Conservation (phyloP, 2,329 filamentous ascomycete species). For the Penicillium sp. region DNA sequence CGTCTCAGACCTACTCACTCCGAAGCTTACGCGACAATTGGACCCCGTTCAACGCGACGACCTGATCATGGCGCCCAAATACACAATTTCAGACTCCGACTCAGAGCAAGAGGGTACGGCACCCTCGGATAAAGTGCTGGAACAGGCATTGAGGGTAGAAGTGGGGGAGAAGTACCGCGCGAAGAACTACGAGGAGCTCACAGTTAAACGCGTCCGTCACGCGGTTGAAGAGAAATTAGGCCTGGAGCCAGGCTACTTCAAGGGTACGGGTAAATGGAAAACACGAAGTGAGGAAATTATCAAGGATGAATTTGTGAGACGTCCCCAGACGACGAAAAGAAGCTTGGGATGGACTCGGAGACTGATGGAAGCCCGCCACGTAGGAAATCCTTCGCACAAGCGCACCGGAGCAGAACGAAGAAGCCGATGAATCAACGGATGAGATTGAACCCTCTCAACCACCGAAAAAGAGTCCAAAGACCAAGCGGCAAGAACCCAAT, state of each 20-base stretch:
- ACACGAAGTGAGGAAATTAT: conserved; percentile 49
- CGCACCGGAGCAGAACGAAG: conserved; percentile 5
- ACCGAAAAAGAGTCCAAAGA: conserved; percentile 15
- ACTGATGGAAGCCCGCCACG: conserved; percentile 5
- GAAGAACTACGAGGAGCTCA: conserved; percentile 47
- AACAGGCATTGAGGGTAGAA: conserved; percentile 34
- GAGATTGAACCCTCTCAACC: conserved; percentile 13
- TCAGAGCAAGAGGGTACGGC: conserved; percentile 18
- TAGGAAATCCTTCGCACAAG: not conserved
- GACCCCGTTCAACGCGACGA: not conserved
- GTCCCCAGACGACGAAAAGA: not conserved
- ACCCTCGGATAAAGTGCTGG: conserved; percentile 32
- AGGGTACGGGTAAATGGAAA: conserved; percentile 50
- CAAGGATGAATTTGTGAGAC: conserved; percentile 46
- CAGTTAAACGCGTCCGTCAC: conserved; percentile 51
- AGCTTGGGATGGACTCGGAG: not conserved
- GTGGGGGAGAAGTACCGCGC: conserved; percentile 32
- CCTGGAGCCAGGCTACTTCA: conserved; percentile 52
- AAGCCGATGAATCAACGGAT: conserved; percentile 8
- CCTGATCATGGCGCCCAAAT: conserved; percentile 25
- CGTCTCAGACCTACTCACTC: too few relatives aligned
- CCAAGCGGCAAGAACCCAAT: conserved; percentile 26
- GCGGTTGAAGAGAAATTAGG: conserved; percentile 48
- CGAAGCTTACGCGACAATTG: too few relatives aligned
- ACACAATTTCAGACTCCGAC: conserved; percentile 28